Percentiles rank a stretch among this genome's conserved stretches.
Conservation (phyloP, 495 filamentous ascomycete genomes). For the Tetracladium setigerum region DNA sequence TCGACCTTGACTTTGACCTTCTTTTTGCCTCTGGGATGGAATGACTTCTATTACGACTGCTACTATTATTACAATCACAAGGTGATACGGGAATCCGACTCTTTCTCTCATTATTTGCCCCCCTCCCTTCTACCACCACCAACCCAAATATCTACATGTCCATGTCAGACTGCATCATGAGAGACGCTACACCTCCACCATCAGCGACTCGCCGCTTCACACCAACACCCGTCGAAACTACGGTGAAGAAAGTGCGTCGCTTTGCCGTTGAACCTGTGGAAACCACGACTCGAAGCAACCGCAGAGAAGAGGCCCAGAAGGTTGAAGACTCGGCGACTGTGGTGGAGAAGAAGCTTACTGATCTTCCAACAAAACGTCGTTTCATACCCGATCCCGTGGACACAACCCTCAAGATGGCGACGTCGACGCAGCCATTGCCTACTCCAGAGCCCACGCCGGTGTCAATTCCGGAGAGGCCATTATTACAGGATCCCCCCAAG, state of each 20-base stretch:
- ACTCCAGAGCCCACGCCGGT: constrained; percentile 41
- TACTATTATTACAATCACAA: no score
- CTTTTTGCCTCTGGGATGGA: no score
- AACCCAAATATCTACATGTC: no score
- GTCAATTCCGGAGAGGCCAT: constrained; percentile 10
- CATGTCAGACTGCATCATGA: no score
- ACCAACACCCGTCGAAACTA: constrained; percentile 17
- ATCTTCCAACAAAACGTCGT: constrained; percentile 29
- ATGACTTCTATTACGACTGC: no score
- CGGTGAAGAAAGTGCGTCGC: constrained; percentile 17
- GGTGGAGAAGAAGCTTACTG: constrained; percentile 13
- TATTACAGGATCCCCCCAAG: constrained; percentile 20
- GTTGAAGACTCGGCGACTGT: background rate
- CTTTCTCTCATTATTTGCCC: no score
- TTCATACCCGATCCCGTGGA: constrained; percentile 55
- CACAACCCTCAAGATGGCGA: constrained; percentile 42
- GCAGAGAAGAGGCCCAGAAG: constrained; percentile 3
- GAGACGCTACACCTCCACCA: constrained; percentile 5
- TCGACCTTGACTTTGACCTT: no score
- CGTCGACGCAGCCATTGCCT: constrained; percentile 33
- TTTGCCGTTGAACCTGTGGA: constrained; percentile 20
- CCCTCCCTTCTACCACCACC: no score
- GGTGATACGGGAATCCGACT: no score
- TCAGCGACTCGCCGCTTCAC: constrained; percentile 15
- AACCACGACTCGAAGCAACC: constrained; percentile 16